These are phyloP conservation scores for Trichosporon asahii DNA, from an alignment of 1,284 basidiomycete species.

Conservation along the genomic window DNA sequence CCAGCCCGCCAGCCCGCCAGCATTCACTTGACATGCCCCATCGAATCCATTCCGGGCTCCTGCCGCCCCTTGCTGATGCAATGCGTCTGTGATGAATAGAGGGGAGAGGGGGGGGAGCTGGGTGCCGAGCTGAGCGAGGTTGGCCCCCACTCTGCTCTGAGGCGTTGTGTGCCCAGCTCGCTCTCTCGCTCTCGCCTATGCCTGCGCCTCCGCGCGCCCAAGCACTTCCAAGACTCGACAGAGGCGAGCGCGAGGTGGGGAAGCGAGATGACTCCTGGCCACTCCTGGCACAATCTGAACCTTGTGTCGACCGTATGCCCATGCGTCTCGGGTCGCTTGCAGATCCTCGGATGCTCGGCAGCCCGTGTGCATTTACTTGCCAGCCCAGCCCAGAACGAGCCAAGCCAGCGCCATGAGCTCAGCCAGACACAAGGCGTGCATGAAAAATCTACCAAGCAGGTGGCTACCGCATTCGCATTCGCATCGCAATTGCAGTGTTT, in stretches of 20 bases:
- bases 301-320: neutral
- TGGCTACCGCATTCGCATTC: no score
- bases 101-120: no score
- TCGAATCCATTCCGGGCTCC: neutral
- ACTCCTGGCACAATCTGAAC: neutral
- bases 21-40: neutral
- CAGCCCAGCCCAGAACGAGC: neutral
- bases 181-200: neutral
- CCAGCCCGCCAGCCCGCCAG: neutral
- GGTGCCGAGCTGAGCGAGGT: neutral
- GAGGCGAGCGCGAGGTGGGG: neutral
- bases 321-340: conserved; percentile 1
- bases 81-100: conserved; percentile 4
- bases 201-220: neutral
- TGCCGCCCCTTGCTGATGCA: neutral
- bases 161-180: neutral
- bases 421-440: neutral
- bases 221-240: neutral
- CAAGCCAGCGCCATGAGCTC: neutral
- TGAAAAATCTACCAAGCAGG: neutral
- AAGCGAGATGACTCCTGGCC: neutral
- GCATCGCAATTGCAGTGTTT: neutral
- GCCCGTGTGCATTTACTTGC: neutral
- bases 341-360: conserved; percentile 6
- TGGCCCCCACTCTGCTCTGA: neutral